A percentile compares a stretch with the other conserved stretches of the same genome.
Evolutionary conservation across 2,329 filamentous ascomycete species (phyloP).

Genomic region (Botrytis aclada): DNA sequence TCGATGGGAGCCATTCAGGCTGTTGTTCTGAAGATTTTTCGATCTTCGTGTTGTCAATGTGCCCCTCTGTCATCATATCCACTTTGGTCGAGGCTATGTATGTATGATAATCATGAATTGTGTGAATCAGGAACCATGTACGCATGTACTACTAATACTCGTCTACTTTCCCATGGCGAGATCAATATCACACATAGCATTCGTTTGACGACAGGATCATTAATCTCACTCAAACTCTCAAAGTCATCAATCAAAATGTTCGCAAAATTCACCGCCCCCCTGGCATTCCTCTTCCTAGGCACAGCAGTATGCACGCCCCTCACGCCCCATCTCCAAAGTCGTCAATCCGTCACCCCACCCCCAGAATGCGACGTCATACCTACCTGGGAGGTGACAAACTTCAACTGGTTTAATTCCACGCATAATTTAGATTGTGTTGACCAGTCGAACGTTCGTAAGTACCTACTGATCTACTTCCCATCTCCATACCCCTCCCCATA

Average conservation of each 20-base stretch:
- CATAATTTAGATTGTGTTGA: constrained; percentile 3
- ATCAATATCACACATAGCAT: neutral
- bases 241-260: neutral
- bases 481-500: neutral
- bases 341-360: neutral
- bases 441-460: neutral
- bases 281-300: neutral
- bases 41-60: neutral
- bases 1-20: too few relatives aligned
- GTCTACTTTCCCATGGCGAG: neutral
- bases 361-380: constrained; percentile 10
- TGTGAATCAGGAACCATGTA: neutral
- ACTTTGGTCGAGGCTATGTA: too few relatives aligned
- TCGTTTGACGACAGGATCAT: neutral
- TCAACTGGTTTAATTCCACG: constrained; percentile 1
- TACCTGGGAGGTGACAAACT: neutral
- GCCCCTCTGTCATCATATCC: neutral
- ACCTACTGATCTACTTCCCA: neutral
- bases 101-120: neutral
- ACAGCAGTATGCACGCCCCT: neutral
- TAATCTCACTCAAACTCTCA: neutral
- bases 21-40: neutral
- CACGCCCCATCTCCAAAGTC: neutral
- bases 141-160: neutral
- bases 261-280: neutral